Base-by-base conservation (phyloP, 2,329 filamentous ascomycete species). In the Xylariaceae sp. region DNA sequence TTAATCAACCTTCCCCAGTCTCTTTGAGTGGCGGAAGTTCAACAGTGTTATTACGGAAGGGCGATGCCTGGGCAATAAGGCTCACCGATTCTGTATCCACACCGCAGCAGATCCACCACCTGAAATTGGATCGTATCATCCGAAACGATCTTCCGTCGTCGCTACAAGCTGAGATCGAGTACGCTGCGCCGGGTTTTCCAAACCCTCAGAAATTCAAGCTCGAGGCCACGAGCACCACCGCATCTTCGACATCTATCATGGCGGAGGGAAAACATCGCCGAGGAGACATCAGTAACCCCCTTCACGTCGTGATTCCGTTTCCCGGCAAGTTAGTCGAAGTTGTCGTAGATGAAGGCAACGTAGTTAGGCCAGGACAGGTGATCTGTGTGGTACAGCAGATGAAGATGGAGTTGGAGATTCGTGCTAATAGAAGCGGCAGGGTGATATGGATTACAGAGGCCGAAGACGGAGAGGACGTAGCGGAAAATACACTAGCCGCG, bases 401-500 rank as follows among this genome's bases (percentile, higher is more conserved):
- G 49, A 52, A 52, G 21, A 52, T 52, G 49, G 49, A 52, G 25
- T 32, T 52, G 2, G 47, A 49, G 22, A 44, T 52, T n/a, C 47
- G 49, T 34, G 44, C 49, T 14, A 41, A 14, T 7, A 45, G 33
- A 32, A 44, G 47, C 1, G 49, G 49, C 3, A 42, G 37, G 27
- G 47, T 52, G 5, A 52, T 43, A 47, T 50, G 49, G 49, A 37
- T 52, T 6, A 49, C 44, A 3, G 47, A 50, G 22, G 47, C 41
- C 6, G 34, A 45, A 44, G 49, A 52, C n/a, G 49, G 49, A 2
- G 49, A 52, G 33, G 47, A 52, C 6, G 42, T 52, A 22, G 46
- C 46, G 5, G 47, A 52, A 22, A 47, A 47, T 2, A 49, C 47
- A 7, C 47, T 52, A 7, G 44, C 44, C 3, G 49, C 43, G 11